These are phyloP conservation scores for Claviceps pazoutovae DNA, from an alignment of 2,329 filamentous ascomycete species.

Conservation along the genomic window DNA sequence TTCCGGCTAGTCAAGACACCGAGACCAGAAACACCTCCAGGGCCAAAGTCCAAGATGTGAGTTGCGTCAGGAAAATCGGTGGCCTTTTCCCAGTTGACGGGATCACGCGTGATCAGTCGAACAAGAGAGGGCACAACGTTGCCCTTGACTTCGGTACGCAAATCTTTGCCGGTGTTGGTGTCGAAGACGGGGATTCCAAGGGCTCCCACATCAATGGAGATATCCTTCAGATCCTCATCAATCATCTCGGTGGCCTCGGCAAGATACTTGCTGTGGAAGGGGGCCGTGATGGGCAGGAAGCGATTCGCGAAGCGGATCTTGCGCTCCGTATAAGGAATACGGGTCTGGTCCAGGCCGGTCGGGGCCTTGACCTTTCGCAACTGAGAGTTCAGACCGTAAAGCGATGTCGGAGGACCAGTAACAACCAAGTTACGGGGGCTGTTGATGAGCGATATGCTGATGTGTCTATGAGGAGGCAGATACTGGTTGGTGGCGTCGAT, in stretches of 20 bases:
- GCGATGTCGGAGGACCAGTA: constrained; percentile 84
- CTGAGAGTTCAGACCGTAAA: constrained; percentile 91
- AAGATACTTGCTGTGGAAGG: constrained; percentile 95
- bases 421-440: constrained; percentile 95
- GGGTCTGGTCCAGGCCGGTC: constrained; percentile 91
- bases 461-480: constrained; percentile 81
- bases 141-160: constrained; percentile 54
- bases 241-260: constrained; percentile 69
- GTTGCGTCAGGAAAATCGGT: constrained; percentile 84
- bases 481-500: constrained; percentile 96
- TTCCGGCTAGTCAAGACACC: constrained; percentile 95
- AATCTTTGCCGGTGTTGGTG: constrained; percentile 76
- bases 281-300: constrained; percentile 92
- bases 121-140: constrained; percentile 79
- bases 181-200: constrained; percentile 80
- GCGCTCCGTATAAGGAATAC: constrained; percentile 85
- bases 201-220: constrained; percentile 58
- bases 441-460: constrained; percentile 90
- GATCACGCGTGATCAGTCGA: constrained; percentile 85
- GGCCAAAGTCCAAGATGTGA: constrained; percentile 92
- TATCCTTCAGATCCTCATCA: constrained; percentile 71
- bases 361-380: constrained; percentile 94
- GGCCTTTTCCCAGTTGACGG: constrained; percentile 92
- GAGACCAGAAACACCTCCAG: constrained; percentile 89
- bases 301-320: constrained; percentile 95